phyloP scores from a whole-genome alignment of 345 rosid species.

The Citrus mangshanensis region DNA sequence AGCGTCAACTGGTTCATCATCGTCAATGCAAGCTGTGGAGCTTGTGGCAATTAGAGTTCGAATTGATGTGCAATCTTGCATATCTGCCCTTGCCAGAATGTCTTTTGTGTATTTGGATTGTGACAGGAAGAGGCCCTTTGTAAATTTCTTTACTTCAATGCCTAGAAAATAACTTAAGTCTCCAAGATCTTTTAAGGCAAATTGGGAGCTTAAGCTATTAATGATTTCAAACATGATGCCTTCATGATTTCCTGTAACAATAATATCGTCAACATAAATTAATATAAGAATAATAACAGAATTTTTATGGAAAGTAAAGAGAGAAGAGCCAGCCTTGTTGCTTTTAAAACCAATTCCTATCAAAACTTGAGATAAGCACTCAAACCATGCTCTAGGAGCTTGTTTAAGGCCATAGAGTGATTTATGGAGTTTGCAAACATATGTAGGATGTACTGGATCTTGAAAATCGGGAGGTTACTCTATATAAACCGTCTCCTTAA shows the following conservation, averaged over 20 bases:
- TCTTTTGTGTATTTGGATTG: too few species aligned
- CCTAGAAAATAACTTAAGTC: background rate
- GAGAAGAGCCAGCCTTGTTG: background rate
- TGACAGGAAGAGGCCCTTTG: background rate
- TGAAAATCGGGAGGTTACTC: background rate
- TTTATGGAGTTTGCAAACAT: background rate
- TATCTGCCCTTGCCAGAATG: too few species aligned
- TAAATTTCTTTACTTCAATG: background rate
- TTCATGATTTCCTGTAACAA: too few species aligned
- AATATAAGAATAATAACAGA: too few species aligned
- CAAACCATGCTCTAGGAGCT: background rate
- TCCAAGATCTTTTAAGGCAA: background rate
- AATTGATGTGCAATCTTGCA: too few species aligned
- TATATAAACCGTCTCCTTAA: too few species aligned
- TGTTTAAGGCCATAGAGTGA: background rate
- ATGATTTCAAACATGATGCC: background rate
- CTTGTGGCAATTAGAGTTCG: too few species aligned
- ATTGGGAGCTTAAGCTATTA: background rate
- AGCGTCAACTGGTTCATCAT: too few species aligned
- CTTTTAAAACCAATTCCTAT: background rate
- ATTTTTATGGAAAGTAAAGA: background rate
- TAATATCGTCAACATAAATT: too few species aligned
- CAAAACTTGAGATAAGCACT: background rate
- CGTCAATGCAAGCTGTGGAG: too few species aligned
- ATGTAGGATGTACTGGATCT: background rate